Conservation (phyloP, 31 red algal species). For the Odonthalia washingtoniensis region DNA sequence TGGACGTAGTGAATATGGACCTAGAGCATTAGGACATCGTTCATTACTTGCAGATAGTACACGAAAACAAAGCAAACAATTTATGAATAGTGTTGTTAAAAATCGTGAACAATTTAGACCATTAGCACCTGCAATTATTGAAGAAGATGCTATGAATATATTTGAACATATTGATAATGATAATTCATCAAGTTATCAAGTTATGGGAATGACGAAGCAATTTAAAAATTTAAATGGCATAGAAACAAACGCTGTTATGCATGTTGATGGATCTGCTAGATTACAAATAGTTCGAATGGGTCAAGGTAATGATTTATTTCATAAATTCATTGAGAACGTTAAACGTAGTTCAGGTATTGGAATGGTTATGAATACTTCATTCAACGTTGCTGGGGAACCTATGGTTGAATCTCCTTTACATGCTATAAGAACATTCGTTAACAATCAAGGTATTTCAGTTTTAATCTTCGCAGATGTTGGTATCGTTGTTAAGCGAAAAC, state of each 20-base stretch:
- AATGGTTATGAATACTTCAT: constrained; percentile 86
- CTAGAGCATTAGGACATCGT: constrained; percentile 84
- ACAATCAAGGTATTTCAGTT: constrained; percentile 62
- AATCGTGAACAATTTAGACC: constrained; percentile 85
- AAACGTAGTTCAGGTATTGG: constrained; percentile 58
- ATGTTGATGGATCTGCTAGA: constrained; percentile 87
- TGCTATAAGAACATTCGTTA: constrained; percentile 69
- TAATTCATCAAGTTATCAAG: constrained; percentile 35
- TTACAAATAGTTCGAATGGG: constrained; percentile 60
- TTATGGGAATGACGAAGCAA: constrained; percentile 63
- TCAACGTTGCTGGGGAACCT: constrained; percentile 86
- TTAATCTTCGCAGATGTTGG: constrained; percentile 61
- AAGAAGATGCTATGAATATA: constrained; percentile 45
- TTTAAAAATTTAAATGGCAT: constrained; percentile 21
- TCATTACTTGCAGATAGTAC: constrained; percentile 84
- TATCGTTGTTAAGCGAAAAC: constrained; percentile 42
- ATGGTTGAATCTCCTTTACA: constrained; percentile 84
- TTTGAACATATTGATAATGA: constrained; percentile 54
- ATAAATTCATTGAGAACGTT: constrained; percentile 62
- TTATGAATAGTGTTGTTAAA: constrained; percentile 82
- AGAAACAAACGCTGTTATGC: constrained; percentile 74
- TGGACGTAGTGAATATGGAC: constrained; percentile 80
- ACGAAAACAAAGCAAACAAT: constrained; percentile 13
- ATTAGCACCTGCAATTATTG: constrained; percentile 82
- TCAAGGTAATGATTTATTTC: constrained; percentile 53